Evolutionary conservation across 2,329 filamentous ascomycete species (phyloP).

Genomic region (Xylaria digitata): DNA sequence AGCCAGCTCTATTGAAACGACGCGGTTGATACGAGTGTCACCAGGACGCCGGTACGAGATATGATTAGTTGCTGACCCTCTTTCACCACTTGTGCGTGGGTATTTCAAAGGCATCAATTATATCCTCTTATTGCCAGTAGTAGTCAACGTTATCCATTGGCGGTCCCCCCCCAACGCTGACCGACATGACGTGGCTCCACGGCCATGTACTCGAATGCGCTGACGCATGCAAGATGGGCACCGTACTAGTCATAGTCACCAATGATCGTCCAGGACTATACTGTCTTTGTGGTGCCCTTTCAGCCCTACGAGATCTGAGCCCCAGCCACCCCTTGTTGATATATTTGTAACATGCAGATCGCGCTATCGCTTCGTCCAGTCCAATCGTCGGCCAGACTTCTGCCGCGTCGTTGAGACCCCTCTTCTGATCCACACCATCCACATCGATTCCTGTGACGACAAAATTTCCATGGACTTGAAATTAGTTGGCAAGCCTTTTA

Average conservation of each 20-base stretch:
- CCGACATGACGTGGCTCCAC: constrained; percentile 36
- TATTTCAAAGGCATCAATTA: constrained; percentile 20
- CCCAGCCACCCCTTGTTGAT: constrained; percentile 31
- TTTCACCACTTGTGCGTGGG: constrained; percentile 21
- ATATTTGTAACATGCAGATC: constrained; percentile 36
- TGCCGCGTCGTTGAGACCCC: constrained; percentile 13
- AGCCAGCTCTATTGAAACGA: constrained; percentile 30
- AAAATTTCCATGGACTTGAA: constrained; percentile 4
- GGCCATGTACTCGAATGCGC: constrained; percentile 29
- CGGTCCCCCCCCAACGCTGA: constrained; percentile 22
- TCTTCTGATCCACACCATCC: constrained; percentile 14
- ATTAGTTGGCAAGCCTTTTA: background rate
- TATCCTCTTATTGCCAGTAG: constrained; percentile 6
- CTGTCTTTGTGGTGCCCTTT: constrained; percentile 33
- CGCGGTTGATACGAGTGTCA: constrained; percentile 27
- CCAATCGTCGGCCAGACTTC: constrained; percentile 15
- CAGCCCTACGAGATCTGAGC: constrained; percentile 42
- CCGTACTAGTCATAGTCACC: constrained; percentile 29
- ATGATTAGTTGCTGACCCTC: constrained; percentile 26
- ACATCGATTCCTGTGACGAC: constrained; percentile 5
- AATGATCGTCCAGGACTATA: constrained; percentile 33
- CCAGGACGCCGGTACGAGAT: constrained; percentile 29
- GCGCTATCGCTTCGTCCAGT: constrained; percentile 28
- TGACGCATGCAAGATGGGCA: constrained; percentile 34
- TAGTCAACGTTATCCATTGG: constrained; percentile 26